phyloP scores from a whole-genome alignment of 1,139 yeast genomes.

The Scheffersomyces illinoinensis region DNA sequence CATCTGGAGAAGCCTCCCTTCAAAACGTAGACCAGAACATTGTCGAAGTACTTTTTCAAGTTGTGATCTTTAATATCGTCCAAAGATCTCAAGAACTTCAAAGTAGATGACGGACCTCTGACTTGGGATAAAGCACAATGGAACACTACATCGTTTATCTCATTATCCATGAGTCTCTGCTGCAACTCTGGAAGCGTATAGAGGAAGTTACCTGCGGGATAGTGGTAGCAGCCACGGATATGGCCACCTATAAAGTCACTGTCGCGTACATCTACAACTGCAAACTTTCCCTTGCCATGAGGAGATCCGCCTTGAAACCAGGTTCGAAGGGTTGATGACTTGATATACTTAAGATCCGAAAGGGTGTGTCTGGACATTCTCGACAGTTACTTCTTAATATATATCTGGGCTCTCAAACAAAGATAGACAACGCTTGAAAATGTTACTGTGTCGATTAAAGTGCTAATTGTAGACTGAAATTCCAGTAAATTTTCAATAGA shows the following conservation, averaged over 20 bases:
- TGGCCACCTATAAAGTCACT: slow-evolving; percentile 73
- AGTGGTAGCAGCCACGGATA: slow-evolving; percentile 60
- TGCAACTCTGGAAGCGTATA: slow-evolving; percentile 44
- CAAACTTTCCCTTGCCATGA: slow-evolving; percentile 46
- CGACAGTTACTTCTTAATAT: background rate
- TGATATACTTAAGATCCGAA: slow-evolving; percentile 35
- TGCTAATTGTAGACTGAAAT: background rate
- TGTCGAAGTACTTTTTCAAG: slow-evolving; percentile 22
- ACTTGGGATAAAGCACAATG: slow-evolving; percentile 91
- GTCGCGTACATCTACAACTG: slow-evolving; percentile 86
- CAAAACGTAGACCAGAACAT: slow-evolving; percentile 65
- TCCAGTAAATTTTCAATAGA: background rate
- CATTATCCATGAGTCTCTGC: slow-evolving; percentile 28
- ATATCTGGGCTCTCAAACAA: too few species aligned
- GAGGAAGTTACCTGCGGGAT: slow-evolving; percentile 56
- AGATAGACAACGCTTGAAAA: background rate
- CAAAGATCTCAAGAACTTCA: slow-evolving; percentile 59
- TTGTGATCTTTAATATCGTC: slow-evolving; percentile 34
- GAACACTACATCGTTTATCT: slow-evolving; percentile 64
- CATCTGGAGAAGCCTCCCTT: slow-evolving; percentile 85
- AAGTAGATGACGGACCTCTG: slow-evolving; percentile 85
- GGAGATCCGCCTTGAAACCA: slow-evolving; percentile 48
- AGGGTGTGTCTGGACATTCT: slow-evolving; percentile 1
- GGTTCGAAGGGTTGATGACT: slow-evolving; percentile 40
- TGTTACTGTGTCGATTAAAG: background rate